These are phyloP conservation scores for Cladosporium velox DNA, from an alignment of 2,329 filamentous ascomycete genomes.

Conservation along the genomic window DNA sequence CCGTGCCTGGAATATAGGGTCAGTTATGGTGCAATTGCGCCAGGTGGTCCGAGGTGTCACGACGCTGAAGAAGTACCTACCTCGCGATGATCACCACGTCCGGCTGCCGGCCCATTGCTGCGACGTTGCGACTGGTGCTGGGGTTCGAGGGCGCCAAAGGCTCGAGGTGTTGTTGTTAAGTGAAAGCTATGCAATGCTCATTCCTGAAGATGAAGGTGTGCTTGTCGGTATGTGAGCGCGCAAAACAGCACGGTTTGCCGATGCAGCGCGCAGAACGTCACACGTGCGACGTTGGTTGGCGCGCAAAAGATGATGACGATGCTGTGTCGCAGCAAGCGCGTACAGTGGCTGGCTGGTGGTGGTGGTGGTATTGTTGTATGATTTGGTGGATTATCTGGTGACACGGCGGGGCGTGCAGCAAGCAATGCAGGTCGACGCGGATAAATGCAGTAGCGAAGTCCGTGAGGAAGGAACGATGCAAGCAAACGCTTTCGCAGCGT, in stretches of 20 bases:
- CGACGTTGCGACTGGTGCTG: neutral
- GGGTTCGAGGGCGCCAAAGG: neutral
- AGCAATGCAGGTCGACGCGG: slow-evolving; percentile 2
- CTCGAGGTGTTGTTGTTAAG: neutral
- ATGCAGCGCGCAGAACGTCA: neutral
- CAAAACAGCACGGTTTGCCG: neutral
- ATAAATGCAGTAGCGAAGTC: slow-evolving; percentile 5
- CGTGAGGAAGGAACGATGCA: neutral
- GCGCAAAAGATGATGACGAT: neutral
- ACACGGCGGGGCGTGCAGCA: neutral
- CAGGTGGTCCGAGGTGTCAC: neutral
- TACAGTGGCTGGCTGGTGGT: neutral
- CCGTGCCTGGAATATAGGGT: slow-evolving; percentile 66
- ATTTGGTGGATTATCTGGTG: neutral
- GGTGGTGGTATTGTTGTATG: neutral
- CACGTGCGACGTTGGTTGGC: slow-evolving; percentile 7
- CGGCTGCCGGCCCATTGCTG: slow-evolving; percentile 40
- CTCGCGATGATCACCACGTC: slow-evolving; percentile 54
- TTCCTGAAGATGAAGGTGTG: neutral
- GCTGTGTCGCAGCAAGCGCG: neutral
- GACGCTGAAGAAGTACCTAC: slow-evolving; percentile 35
- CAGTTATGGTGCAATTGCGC: neutral
- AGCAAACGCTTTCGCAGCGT: neutral
- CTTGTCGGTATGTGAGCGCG: neutral
- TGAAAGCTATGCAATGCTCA: neutral